Conservation (phyloP, 805 yeast species). For the Zygosaccharomyces kombuchaensis region DNA sequence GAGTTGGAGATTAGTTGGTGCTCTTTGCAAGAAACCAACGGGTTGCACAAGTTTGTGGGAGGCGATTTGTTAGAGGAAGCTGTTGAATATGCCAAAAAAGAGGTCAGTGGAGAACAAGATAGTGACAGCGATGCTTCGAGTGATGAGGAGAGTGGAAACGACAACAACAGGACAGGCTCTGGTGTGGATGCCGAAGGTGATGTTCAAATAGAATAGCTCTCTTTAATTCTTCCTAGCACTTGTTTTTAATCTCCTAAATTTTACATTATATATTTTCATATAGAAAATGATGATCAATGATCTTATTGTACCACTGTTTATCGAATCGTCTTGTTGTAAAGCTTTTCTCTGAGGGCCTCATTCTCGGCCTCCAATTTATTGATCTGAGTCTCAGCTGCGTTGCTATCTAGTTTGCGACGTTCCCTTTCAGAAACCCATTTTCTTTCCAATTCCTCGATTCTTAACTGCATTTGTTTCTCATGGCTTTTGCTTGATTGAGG, state of each 20-base stretch:
- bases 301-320: conserved; percentile 2
- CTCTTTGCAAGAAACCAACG: conserved; percentile 67
- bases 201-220: conserved; percentile 18
- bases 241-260: not conserved
- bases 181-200: conserved; percentile 22
- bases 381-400: conserved; percentile 50
- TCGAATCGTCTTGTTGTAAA: conserved; percentile 15
- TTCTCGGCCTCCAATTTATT: conserved; percentile 55
- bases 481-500: conserved; percentile 13
- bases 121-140: conserved; percentile 24
- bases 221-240: not conserved
- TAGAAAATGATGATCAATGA: conserved; percentile 6
- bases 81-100: conserved; percentile 74
- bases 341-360: conserved; percentile 34
- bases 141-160: conserved; percentile 16
- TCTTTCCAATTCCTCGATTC: conserved; percentile 58
- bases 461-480: conserved; percentile 41
- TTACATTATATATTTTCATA: conserved; percentile 6
- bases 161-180: conserved; percentile 7
- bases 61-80: conserved; percentile 79
- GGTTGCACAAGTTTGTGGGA: conserved; percentile 77
- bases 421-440: conserved; percentile 72
- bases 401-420: conserved; percentile 56
- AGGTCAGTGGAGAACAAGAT: conserved; percentile 41
- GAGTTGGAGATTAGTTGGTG: conserved; percentile 94